Base-by-base conservation (phyloP, 2,329 filamentous ascomycete genomes). In the Microdochium bolleyi region DNA sequence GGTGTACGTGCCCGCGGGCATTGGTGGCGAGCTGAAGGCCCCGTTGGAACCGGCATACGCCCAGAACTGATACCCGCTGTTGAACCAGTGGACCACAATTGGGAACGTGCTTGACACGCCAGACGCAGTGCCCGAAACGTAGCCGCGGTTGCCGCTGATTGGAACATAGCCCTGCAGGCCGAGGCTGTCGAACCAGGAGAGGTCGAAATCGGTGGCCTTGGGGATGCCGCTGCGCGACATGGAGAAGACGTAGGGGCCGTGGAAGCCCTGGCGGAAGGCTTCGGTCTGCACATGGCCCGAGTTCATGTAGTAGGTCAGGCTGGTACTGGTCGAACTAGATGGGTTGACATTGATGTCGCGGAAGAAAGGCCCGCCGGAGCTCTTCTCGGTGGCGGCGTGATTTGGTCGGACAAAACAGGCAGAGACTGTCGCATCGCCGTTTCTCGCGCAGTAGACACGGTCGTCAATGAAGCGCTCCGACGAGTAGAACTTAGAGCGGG, bases 401-500 rank as follows among this genome's bases (percentile, higher is more conserved):
- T 57, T 75, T 59, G 58, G 65, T 44, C 61, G 60, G 52, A 60
- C 52, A 52, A 54, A 64, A 57, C 54, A 69, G 62, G 41, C 70
- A 60, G 68, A 53, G 8, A 60, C 53, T 8, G 55, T 60, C 13
- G 58, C 58, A 9, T 57, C 61, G 4, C 59, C 58, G 24, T 65
- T 61, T 1, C 65, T 69, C 61, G 72, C 56, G 58, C 80, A 83
- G 60, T 84, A 80, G 24, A 78, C 71, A 19, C 73, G 64, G 56
- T 84, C 78, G 53, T 84, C 81, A 54, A 84, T 83, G 61, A 83
- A 83, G 22, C 80, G 74, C 53, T 83, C 70, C 25, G 76, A 78
- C 0, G 77, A 81, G 64, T 81, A 84, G 68, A 84, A 84, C 64
- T 84, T 84, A 67, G 74, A 78, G 41, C 80, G 73, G 0, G 80